phyloP scores from a whole-genome alignment of 1,284 basidiomycete species.

The Tetrapyrgos nigripes region DNA sequence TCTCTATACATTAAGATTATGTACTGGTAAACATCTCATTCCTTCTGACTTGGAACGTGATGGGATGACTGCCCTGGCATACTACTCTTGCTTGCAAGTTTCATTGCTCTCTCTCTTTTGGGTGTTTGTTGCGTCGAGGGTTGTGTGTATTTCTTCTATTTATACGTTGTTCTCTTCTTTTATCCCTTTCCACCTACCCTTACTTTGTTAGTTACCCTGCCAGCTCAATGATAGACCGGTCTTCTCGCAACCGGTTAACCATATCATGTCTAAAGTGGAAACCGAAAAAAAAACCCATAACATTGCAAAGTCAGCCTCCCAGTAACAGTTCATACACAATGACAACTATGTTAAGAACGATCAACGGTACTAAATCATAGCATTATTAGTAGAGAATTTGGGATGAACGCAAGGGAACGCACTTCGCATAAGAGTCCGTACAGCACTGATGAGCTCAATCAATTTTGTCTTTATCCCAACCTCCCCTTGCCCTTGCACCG shows the following conservation, averaged over 20 bases:
- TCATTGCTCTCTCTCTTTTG: neutral
- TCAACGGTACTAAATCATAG: conserved; percentile 18
- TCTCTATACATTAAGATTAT: neutral
- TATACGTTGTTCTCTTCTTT: neutral
- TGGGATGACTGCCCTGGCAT: neutral
- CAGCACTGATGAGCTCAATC: conserved; percentile 92
- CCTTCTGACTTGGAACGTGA: neutral
- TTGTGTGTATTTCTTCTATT: conserved; percentile 6
- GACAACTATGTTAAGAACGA: conserved; percentile 19
- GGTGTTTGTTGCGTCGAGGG: neutral
- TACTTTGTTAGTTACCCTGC: conserved; percentile 1
- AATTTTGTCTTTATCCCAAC: conserved; percentile 84
- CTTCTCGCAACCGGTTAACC: neutral
- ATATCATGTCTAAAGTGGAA: neutral
- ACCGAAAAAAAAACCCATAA: neutral
- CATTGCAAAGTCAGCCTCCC: conserved; percentile 11
- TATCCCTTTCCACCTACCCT: neutral
- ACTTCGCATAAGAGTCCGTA: conserved; percentile 96
- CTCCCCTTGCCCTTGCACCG: conserved; percentile 54
- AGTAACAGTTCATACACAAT: conserved; percentile 21
- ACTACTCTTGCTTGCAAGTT: conserved; percentile 2
- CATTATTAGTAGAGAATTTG: neutral
- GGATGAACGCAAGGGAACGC: conserved; percentile 27
- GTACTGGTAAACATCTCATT: neutral
- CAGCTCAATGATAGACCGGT: conserved; percentile 3